Evolutionary conservation across 2,329 filamentous ascomycete species (phyloP), one percentile per base, ranked within the genome.

Genomic region (Aspergillus sp.): DNA sequence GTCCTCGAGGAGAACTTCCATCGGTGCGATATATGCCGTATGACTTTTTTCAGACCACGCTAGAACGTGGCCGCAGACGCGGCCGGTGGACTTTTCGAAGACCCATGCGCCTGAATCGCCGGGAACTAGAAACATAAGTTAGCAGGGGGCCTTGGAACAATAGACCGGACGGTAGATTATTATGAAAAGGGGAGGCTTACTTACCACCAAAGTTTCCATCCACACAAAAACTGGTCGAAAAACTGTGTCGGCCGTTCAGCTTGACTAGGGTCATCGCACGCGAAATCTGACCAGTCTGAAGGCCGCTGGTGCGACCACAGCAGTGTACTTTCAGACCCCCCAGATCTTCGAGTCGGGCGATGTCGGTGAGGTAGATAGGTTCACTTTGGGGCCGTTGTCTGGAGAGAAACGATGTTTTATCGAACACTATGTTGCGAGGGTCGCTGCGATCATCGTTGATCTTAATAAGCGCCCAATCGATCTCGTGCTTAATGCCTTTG

Each of bases 71-170:
- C 93, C 93, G 61, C 90, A 94, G 3, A 96, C 84, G 35, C 85
- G 82, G 1, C 90, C 90, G n/a, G 85, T 79, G 5, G 81, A 80
- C 52, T 89, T 87, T 61, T 93, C 89, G 14, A 96, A 85, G 3
- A 97, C 84, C 93, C 93, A 97, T 0, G 93, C 93, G 3, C 93
- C 93, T 6, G 88, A 93, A 68, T 97, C 93, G 16, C 93, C 93
- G 2, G 92, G 92, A 11, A 94, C 84, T 72, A 65, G 59, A 45
- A 6, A 35, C 11, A 9, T 33, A 8, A 11, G 43, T 53, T 53
- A 53, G 63, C 57, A 32, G 26, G 7, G 13, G 43, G 11, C n/a
- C 3, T 9, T 11, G 24, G 11, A 9, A n/a, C 20, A 9, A 32
- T 33, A 16, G 33, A 36, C 14, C 10, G 35, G 1, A 20, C 56